These are phyloP conservation scores for Coemansia sp. DNA, from an alignment of 192 early-diverging fungal species.

Conservation along the genomic window DNA sequence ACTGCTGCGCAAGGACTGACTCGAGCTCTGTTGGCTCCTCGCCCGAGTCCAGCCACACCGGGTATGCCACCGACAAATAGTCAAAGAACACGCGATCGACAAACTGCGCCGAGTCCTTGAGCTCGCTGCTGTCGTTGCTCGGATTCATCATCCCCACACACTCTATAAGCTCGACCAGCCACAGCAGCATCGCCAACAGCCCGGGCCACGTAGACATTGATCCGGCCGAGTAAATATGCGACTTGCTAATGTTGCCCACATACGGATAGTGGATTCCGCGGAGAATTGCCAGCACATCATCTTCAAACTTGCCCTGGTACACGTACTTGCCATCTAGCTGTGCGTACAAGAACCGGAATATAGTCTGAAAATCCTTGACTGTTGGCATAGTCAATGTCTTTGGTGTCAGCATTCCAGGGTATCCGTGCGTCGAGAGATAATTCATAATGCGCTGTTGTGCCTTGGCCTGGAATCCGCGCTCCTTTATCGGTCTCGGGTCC, in stretches of 20 bases:
- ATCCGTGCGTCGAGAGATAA: constrained; percentile 65
- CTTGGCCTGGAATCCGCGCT: constrained; percentile 59
- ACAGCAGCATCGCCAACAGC: constrained; percentile 67
- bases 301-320: constrained; percentile 67
- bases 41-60: constrained; percentile 61
- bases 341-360: constrained; percentile 74
- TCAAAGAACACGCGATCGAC: constrained; percentile 73
- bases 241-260: constrained; percentile 64
- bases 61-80: constrained; percentile 65
- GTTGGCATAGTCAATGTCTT: constrained; percentile 63
- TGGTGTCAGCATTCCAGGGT: constrained; percentile 56
- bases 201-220: constrained; percentile 68
- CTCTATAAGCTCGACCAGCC: constrained; percentile 72
- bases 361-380: constrained; percentile 68
- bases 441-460: constrained; percentile 62
- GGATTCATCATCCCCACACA: constrained; percentile 59
- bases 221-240: constrained; percentile 65
- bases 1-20: constrained; percentile 55
- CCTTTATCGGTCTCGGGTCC: constrained; percentile 69
- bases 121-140: constrained; percentile 24
- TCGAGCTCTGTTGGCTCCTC: constrained; percentile 67
- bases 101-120: constrained; percentile 54
- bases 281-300: constrained; percentile 65
- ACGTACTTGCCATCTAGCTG: constrained; percentile 66
- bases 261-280: constrained; percentile 55